Percentiles rank a stretch among this genome's conserved stretches.
Conservation (phyloP, 2,329 filamentous ascomycete species). For the Clarireedia paspali region DNA sequence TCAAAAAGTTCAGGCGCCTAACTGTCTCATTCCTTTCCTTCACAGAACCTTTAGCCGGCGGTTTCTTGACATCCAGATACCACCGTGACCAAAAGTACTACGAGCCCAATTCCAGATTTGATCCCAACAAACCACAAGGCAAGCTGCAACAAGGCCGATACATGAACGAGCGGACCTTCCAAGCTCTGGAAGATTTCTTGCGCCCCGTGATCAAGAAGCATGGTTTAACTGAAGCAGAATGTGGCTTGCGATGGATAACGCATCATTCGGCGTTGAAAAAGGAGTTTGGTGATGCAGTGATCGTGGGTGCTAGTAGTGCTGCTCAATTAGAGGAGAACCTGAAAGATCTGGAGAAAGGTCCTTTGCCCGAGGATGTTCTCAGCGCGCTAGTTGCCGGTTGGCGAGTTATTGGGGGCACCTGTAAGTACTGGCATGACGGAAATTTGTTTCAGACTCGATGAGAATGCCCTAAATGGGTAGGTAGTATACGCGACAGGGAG, state of each 20-base stretch:
- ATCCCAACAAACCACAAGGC: slow-evolving; percentile 41
- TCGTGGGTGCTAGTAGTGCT: slow-evolving; percentile 51
- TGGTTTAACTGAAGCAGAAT: slow-evolving; percentile 62
- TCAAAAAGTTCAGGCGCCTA: too few relatives aligned
- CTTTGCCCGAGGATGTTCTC: slow-evolving; percentile 69
- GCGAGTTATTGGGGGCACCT: slow-evolving; percentile 28
- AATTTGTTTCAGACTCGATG: too few relatives aligned
- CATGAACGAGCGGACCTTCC: slow-evolving; percentile 54
- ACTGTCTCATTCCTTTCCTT: too few relatives aligned
- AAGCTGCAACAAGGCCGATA: slow-evolving; percentile 46
- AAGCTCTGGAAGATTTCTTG: slow-evolving; percentile 55
- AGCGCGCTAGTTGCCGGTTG: slow-evolving; percentile 71
- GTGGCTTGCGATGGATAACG: slow-evolving; percentile 63
- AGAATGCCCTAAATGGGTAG: too few relatives aligned
- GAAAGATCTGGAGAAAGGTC: slow-evolving; percentile 55
- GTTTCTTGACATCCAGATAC: slow-evolving; percentile 39
- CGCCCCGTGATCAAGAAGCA: slow-evolving; percentile 62
- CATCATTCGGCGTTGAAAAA: slow-evolving; percentile 59
- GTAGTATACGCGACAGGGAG: too few relatives aligned
- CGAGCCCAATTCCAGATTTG: slow-evolving; percentile 17
- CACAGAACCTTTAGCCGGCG: slow-evolving; percentile 43
- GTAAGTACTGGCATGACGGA: background rate
- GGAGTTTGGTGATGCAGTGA: slow-evolving; percentile 48
- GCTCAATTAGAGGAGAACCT: slow-evolving; percentile 52
- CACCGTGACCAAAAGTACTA: slow-evolving; percentile 37